Evolutionary conservation across 2,329 filamentous ascomycete species (phyloP).

Genomic region (Stenocarpella maydis): DNA sequence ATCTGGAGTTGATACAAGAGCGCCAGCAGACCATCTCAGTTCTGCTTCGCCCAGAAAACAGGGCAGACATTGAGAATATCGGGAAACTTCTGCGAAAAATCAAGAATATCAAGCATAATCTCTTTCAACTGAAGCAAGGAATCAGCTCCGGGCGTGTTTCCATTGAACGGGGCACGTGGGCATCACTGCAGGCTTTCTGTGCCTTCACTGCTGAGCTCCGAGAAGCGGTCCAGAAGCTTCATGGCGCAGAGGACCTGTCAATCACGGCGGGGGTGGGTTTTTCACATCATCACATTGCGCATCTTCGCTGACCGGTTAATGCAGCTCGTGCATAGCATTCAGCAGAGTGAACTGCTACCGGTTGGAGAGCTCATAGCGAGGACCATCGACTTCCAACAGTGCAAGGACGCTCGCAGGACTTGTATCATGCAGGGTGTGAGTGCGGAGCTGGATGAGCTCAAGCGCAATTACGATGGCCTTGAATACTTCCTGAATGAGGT

Average conservation of each 20-base stretch:
- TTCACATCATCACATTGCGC: neutral
- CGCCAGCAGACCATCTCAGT: slow-evolving; percentile 75
- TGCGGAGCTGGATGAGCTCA: slow-evolving; percentile 77
- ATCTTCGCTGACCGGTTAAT: slow-evolving; percentile 22
- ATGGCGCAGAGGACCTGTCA: slow-evolving; percentile 58
- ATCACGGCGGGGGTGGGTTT: slow-evolving; percentile 61
- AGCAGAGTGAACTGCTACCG: slow-evolving; percentile 65
- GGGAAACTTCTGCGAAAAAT: slow-evolving; percentile 71
- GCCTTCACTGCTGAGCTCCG: slow-evolving; percentile 75
- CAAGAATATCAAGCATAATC: slow-evolving; percentile 75
- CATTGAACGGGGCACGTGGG: slow-evolving; percentile 75
- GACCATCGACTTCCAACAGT: slow-evolving; percentile 82
- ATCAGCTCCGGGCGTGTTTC: slow-evolving; percentile 63
- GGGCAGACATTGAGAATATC: slow-evolving; percentile 61
- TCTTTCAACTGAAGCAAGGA: slow-evolving; percentile 80
- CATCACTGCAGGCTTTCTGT: slow-evolving; percentile 74
- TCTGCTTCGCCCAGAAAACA: slow-evolving; percentile 74
- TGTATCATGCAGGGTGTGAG: slow-evolving; percentile 79
- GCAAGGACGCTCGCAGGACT: slow-evolving; percentile 73
- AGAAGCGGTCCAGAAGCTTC: slow-evolving; percentile 67
- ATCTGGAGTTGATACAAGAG: slow-evolving; percentile 72
- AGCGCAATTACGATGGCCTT: slow-evolving; percentile 79
- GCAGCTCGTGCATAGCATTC: slow-evolving; percentile 67
- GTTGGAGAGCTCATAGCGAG: slow-evolving; percentile 77
- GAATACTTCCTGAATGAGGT: slow-evolving; percentile 75